Percentiles rank a stretch among this genome's conserved stretches.
These are phyloP conservation scores for Kernera saxatilis DNA, from an alignment of 345 rosid genomes.

Conservation along the genomic window DNA sequence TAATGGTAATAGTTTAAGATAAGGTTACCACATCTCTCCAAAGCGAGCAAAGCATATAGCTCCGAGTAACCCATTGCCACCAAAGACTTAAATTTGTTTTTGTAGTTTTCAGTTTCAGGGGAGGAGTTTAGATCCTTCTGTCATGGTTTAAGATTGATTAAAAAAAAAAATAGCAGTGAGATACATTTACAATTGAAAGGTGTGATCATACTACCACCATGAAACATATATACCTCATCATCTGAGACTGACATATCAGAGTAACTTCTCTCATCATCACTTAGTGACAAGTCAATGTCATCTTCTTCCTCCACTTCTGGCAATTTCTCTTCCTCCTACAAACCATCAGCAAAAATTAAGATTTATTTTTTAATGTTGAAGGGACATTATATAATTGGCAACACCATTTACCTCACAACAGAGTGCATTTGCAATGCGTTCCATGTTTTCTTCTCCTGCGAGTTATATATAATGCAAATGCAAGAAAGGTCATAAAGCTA, in stretches of 20 bases:
- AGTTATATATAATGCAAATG: background rate
- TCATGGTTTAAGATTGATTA: constrained; percentile 35
- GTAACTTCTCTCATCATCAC: constrained; percentile 46
- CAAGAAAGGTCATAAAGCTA: background rate
- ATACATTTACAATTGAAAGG: background rate
- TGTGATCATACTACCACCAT: background rate
- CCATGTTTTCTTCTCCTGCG: constrained; percentile 51
- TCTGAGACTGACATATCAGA: constrained; percentile 46
- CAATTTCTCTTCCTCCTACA: constrained; percentile 52
- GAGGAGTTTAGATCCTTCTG: constrained; percentile 26
- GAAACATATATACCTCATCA: constrained; percentile 46
- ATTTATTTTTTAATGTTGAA: background rate
- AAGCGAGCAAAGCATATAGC: constrained; percentile 58
- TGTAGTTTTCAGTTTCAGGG: too few species aligned
- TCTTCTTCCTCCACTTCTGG: constrained; percentile 32
- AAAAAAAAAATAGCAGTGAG: background rate
- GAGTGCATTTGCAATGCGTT: constrained; percentile 49
- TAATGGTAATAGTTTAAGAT: background rate
- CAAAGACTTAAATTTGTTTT: constrained; percentile 36
- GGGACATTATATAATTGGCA: background rate
- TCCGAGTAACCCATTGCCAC: constrained; percentile 59
- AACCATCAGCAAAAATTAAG: background rate
- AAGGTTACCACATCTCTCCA: constrained; percentile 77
- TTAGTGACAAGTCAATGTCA: constrained; percentile 42
- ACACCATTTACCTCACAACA: constrained; percentile 37